Evolutionary conservation across 2,329 filamentous ascomycete species (phyloP).

Genomic region (Zymoseptoria ardabiliae): DNA sequence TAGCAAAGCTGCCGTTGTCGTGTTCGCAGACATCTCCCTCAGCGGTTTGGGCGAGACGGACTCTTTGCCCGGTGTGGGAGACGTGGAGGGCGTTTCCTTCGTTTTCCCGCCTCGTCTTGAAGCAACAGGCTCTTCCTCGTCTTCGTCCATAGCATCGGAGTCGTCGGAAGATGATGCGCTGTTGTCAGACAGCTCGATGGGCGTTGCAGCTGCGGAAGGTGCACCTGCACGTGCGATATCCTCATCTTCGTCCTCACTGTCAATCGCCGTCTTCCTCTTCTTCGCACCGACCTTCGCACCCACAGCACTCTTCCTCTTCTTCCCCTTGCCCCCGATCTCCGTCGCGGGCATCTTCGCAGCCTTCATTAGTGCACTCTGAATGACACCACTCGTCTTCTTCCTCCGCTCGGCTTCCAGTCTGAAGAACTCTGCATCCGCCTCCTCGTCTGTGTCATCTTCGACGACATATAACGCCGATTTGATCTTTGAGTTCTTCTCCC

Average conservation of each 20-base stretch:
- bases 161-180: not conserved
- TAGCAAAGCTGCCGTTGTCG: conserved; percentile 31
- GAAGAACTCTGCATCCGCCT: conserved; percentile 69
- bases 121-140: conserved; percentile 6
- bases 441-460: conserved; percentile 83
- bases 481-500: conserved; percentile 69
- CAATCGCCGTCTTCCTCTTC: conserved; percentile 9
- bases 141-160: conserved; percentile 2
- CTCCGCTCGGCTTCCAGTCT: conserved; percentile 62
- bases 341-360: conserved; percentile 29
- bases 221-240: not conserved
- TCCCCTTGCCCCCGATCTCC: conserved; percentile 24
- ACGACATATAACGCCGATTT: conserved; percentile 80
- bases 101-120: conserved; percentile 2
- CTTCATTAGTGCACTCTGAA: conserved; percentile 43
- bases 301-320: conserved; percentile 11
- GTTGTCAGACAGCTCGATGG: not conserved
- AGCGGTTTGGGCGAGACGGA: conserved; percentile 6
- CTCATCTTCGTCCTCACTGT: conserved; percentile 11
- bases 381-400: conserved; percentile 45
- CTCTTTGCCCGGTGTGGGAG: conserved; percentile 6
- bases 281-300: conserved; percentile 6
- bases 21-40: conserved; percentile 28
- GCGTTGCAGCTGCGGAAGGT: not conserved
- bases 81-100: conserved; percentile 17